phyloP scores from a whole-genome alignment of 257 asterid genomes.

The Lantana camara region DNA sequence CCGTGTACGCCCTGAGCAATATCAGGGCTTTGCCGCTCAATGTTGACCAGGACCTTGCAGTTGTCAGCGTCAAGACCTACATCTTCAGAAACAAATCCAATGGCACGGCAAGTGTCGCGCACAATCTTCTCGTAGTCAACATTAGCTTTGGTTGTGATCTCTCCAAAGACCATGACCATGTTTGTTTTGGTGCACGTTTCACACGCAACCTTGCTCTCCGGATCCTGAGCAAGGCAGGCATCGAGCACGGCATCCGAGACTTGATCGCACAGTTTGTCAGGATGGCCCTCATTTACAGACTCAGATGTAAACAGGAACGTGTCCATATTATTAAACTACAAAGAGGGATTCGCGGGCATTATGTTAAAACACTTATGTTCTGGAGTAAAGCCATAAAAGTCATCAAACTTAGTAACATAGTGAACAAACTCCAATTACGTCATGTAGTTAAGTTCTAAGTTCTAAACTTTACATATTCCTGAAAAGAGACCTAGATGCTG shows the following conservation, averaged over 20 bases:
- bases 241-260: constrained; percentile 89
- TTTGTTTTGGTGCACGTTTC: constrained; percentile 85
- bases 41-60: too few species aligned
- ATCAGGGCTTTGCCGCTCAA: constrained; percentile 48
- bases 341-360: neutral
- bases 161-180: constrained; percentile 93
- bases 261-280: constrained; percentile 88
- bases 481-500: neutral
- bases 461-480: neutral
- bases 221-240: constrained; percentile 81
- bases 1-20: constrained; percentile 49
- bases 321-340: constrained; percentile 47
- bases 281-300: constrained; percentile 89
- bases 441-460: too few species aligned
- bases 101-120: constrained; percentile 69
- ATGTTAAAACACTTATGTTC: neutral
- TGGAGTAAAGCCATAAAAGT: neutral
- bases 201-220: constrained; percentile 86
- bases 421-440: neutral
- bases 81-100: constrained; percentile 42
- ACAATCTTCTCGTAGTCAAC: constrained; percentile 81
- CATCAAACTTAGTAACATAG: neutral
- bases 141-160: constrained; percentile 74
- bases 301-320: constrained; percentile 79
- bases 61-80: constrained; percentile 48